Evolutionary conservation across 2,329 filamentous ascomycete genomes (phyloP).

Genomic region (Aspergillus sp.): DNA sequence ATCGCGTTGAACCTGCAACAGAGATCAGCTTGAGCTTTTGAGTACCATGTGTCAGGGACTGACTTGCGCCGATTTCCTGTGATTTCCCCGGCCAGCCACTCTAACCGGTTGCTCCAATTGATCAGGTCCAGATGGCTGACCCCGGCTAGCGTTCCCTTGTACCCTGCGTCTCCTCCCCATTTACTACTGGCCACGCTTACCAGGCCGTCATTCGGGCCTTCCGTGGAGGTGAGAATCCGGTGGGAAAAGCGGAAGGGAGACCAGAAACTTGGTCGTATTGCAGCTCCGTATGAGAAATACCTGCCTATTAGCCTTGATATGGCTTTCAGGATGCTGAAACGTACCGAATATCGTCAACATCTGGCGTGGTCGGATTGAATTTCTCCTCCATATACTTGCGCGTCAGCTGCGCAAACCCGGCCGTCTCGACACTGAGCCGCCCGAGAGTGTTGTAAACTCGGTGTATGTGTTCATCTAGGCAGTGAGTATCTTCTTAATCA

Average conservation of each 20-base stretch:
- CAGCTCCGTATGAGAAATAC: slow-evolving; percentile 57
- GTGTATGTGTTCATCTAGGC: slow-evolving; percentile 41
- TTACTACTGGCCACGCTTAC: slow-evolving; percentile 51
- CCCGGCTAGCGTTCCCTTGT: slow-evolving; percentile 54
- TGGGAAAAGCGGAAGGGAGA: slow-evolving; percentile 51
- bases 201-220: slow-evolving; percentile 55
- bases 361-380: slow-evolving; percentile 52
- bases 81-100: slow-evolving; percentile 49
- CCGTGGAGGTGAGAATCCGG: slow-evolving; percentile 42
- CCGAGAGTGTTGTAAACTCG: slow-evolving; percentile 48
- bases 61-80: slow-evolving; percentile 48
- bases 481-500: slow-evolving; percentile 25
- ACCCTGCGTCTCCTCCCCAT: slow-evolving; percentile 47
- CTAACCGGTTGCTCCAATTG: slow-evolving; percentile 56
- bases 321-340: slow-evolving; percentile 7
- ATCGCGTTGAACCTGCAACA: slow-evolving; percentile 54
- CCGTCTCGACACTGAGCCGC: slow-evolving; percentile 47
- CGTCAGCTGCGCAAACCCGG: slow-evolving; percentile 54
- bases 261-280: slow-evolving; percentile 45
- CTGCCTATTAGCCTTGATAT: slow-evolving; percentile 15
- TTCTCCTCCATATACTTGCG: slow-evolving; percentile 47
- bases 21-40: too few relatives aligned
- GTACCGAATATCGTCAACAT: slow-evolving; percentile 43
- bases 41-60: too few relatives aligned
- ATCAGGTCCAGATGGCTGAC: slow-evolving; percentile 57